Percentiles rank a stretch among this genome's conserved stretches.
Evolutionary conservation across 352 stramenopile species (phyloP).

Genomic region (Bremia lactucae): DNA sequence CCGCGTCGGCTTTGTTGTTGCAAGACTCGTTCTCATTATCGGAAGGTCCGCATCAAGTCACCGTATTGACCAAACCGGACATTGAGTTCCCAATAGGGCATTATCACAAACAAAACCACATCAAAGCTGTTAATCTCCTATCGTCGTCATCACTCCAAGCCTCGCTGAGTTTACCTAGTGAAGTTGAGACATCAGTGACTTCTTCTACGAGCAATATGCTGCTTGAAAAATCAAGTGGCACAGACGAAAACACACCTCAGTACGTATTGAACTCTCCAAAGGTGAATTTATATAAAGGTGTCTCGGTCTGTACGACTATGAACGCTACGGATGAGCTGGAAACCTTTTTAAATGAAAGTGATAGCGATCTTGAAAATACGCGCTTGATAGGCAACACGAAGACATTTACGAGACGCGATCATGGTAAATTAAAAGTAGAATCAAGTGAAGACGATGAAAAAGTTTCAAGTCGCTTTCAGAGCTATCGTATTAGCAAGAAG

Average conservation of each 20-base stretch:
- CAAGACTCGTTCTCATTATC: too few species aligned
- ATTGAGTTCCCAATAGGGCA: slow-evolving; percentile 2
- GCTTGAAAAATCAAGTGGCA: slow-evolving; percentile 4
- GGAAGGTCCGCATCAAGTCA: too few species aligned
- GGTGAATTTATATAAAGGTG: not conserved
- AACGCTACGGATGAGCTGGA: slow-evolving; percentile 33
- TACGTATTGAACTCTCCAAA: slow-evolving; percentile 13
- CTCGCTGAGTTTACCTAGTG: slow-evolving; percentile 7
- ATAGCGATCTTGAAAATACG: slow-evolving; percentile 36
- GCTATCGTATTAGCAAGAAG: slow-evolving; percentile 37
- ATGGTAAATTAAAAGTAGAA: slow-evolving; percentile 2
- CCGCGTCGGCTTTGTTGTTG: not conserved
- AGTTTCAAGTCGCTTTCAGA: slow-evolving; percentile 32
- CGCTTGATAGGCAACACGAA: not conserved
- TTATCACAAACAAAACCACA: slow-evolving; percentile 10
- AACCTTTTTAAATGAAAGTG: slow-evolving; percentile 53
- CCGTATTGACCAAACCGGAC: not conserved
- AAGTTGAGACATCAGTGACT: not conserved
- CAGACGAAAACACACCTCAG: not conserved
- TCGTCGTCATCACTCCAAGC: slow-evolving; percentile 18
- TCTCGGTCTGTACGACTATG: slow-evolving; percentile 8
- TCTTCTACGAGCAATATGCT: not conserved
- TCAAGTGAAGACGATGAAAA: slow-evolving; percentile 28
- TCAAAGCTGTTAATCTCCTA: slow-evolving; percentile 1
- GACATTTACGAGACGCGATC: not conserved